phyloP scores from a whole-genome alignment of 1,139 yeast species.

The Yamadazyma membranifaciens region DNA sequence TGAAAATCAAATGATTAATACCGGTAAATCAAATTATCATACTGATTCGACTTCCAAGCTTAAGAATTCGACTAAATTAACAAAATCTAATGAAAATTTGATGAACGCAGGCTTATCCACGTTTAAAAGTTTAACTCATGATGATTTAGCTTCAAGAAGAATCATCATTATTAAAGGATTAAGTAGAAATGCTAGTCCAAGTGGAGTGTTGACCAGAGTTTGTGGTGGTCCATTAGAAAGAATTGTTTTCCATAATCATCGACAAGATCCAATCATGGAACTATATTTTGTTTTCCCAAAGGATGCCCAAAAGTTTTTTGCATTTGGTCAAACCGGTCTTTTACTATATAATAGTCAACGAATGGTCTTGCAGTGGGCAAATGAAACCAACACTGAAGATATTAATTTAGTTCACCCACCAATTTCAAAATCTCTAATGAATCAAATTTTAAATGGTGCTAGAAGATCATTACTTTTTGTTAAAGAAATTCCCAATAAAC shows the following conservation, averaged over 20 bases:
- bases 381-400: conserved; percentile 23
- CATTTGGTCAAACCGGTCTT: conserved; percentile 53
- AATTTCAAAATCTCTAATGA: conserved; percentile 27
- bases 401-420: conserved; percentile 28
- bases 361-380: conserved; percentile 42
- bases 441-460: conserved; percentile 29
- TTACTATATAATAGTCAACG: conserved; percentile 61
- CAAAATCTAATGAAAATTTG: conserved; percentile 2
- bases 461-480: conserved; percentile 36
- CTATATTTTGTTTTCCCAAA: conserved; percentile 52
- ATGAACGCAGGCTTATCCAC: neutral
- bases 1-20: neutral
- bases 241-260: conserved; percentile 27
- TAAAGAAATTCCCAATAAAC: conserved; percentile 25
- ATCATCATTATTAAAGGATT: conserved; percentile 21
- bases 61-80: neutral
- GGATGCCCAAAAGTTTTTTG: conserved; percentile 57
- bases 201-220: conserved; percentile 54
- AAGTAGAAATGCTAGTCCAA: conserved; percentile 35
- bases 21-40: neutral
- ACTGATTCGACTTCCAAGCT: too few species aligned
- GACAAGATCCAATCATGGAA: conserved; percentile 30
- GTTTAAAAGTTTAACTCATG: conserved; percentile 1
- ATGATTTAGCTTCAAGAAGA: conserved; percentile 12
- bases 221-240: conserved; percentile 76